Base-by-base conservation (phyloP, 164 flowering plant genomes). In the Vitis amurensis region DNA sequence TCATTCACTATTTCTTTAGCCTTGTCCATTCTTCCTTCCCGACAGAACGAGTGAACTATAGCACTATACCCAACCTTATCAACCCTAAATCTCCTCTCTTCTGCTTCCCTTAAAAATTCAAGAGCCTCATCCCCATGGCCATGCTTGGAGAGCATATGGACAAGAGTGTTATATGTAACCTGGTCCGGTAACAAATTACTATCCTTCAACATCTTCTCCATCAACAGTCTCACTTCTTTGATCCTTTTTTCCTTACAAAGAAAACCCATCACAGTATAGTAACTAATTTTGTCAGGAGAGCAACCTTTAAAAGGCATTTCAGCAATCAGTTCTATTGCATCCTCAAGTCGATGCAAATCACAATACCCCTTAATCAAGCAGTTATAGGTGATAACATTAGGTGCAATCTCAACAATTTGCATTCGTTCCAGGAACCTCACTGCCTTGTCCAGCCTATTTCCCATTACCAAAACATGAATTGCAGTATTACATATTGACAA, bases 341-440 rank as follows among this genome's bases (percentile, higher is more conserved):
- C 90, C 53, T 89, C 87, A 50, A 88, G 73, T 16, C 78, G 85
- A 72, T 87, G 81, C 61, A 74, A 50, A 66, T 85, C 80, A 72
- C 98, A 95, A 69, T 82, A 87, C 3, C 99, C 99, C 78, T 90
- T 95, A 63, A 95, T 91, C 83, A 95, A 79, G 68, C 92, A 84
- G 64, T 95, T 95, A 79, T 87, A 95, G 11, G 92, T 88, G 48
- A 88, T 77, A 50, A 91, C 93, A 84, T 88, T 79, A 27, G 98
- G 98, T 30, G 49, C 63, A 44, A 93, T 82, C 19, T 91, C 97
- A 63, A 86, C 87, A 50, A 82, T 55, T 69, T 82, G 80, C 99
- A 95, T 95, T 55, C 91, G 60, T 30, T 86, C 86, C 67, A 86
- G 48, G 74, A 91, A 91, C 80, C 88, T 81, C 74, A 88, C 67